Evolutionary conservation across 805 yeast genomes (phyloP).

Genomic region (Jamesozyma rosinii): DNA sequence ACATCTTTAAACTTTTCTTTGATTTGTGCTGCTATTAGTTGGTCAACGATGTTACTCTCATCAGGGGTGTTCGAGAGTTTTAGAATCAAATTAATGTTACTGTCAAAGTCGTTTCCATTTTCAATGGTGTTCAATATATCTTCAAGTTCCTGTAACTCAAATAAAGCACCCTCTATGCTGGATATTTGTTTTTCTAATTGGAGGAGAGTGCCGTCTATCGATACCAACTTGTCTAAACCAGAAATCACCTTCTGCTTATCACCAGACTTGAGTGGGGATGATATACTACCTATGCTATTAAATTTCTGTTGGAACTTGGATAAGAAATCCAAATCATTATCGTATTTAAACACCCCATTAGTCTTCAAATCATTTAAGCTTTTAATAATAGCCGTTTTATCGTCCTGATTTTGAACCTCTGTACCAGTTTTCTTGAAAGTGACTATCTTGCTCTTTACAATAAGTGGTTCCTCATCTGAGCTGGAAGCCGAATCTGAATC

Average conservation of each 20-base stretch:
- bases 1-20: conserved; percentile 1
- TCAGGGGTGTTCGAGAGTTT: conserved; percentile 3
- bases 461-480: conserved; percentile 11
- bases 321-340: neutral
- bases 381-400: neutral
- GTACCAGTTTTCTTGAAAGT: conserved; percentile 8
- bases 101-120: neutral
- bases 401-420: neutral
- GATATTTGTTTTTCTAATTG: conserved; percentile 1
- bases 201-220: neutral
- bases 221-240: neutral
- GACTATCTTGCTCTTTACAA: conserved; percentile 4
- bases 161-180: neutral
- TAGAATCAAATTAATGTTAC: conserved; percentile 8
- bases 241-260: neutral
- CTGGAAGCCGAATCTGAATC: conserved; percentile 6
- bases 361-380: conserved; percentile 1
- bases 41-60: conserved; percentile 15
- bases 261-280: neutral
- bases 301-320: neutral
- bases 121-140: neutral
- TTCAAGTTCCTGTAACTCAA: neutral
- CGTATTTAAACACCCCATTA: neutral
- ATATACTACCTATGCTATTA: neutral
- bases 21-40: conserved; percentile 10